Base-by-base conservation (phyloP, 192 early-diverging fungal genomes). In the Obelidium mucronatum region DNA sequence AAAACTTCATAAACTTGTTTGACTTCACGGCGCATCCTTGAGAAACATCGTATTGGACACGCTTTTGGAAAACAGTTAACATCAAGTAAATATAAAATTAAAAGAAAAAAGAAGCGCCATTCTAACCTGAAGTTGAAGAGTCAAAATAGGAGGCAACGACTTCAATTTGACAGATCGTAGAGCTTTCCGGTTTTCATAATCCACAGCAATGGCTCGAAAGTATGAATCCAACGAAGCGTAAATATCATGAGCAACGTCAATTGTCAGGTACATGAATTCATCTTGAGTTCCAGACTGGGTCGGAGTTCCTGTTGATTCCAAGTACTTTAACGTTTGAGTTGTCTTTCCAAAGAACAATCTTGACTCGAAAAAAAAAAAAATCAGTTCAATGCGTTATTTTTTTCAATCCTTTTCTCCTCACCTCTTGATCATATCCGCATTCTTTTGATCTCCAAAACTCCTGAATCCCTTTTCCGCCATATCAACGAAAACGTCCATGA, bases 401-500 rank as follows among this genome's bases (percentile, higher is more conserved):
- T n/a, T n/a, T n/a, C n/a, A n/a, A n/a, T n/a, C n/a, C n/a, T n/a
- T n/a, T n/a, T n/a, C n/a, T n/a, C n/a, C 55, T 58, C 26, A 1
- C 55, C 72, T 39, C 59, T 74, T 61, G 40, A 74, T 62, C 15
- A 24, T 28, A 19, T 74, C 13, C 3, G 52, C 56, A 15, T 6
- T 22, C n/a, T 40, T 24, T 15, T 3, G 4, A 51, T 63, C 60
- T 5, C 60, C 72, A 2, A 74, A 40, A 26, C 17, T 39, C 1
- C 1, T 28, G 33, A 63, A 74, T 42, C 72, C 72, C 40, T 74
- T 74, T 33, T 74, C 72, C 19, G 40, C 42, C 72, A 74, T 60
- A 48, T 74, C 72, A 15, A 74, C 19, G 59, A 74, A 74, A 3
- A 63, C 72, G n/a, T 63, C 40, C 72, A 74, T 74, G 28, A 74